Percentiles rank a stretch among this genome's conserved stretches.
These are phyloP conservation scores for Daldinia bambusicola DNA, from an alignment of 495 filamentous ascomycete species.

Conservation along the genomic window DNA sequence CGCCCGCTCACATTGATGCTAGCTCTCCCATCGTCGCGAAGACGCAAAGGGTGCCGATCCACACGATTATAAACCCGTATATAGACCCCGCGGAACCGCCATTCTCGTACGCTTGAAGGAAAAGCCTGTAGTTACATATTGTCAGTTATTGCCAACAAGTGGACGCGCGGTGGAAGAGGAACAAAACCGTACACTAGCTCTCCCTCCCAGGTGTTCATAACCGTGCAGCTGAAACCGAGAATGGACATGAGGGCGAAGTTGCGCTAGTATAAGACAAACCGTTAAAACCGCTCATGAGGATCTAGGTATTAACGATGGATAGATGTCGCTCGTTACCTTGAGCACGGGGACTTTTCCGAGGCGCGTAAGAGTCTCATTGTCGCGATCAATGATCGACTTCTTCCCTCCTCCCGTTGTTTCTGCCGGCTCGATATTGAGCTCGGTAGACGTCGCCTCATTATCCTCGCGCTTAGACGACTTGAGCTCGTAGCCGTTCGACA, in stretches of 20 bases:
- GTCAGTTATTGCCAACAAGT: neutral
- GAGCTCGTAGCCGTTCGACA: constrained; percentile 8
- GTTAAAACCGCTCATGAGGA: too few relatives aligned
- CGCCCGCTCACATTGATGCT: constrained; percentile 40
- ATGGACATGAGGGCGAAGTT: constrained; percentile 58
- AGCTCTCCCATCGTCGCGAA: constrained; percentile 46
- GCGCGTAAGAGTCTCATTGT: neutral
- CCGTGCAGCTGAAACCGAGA: constrained; percentile 58
- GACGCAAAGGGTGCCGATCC: constrained; percentile 39
- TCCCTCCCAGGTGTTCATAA: constrained; percentile 60
- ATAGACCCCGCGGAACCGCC: constrained; percentile 47
- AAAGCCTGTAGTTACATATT: neutral
- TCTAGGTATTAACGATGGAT: neutral
- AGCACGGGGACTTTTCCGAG: constrained; percentile 7
- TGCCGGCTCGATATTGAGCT: constrained; percentile 7
- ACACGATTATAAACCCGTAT: constrained; percentile 46
- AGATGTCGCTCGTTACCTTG: constrained; percentile 3
- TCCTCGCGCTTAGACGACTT: constrained; percentile 6
- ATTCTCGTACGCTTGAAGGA: constrained; percentile 31
- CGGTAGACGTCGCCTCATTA: constrained; percentile 9
- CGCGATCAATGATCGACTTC: constrained; percentile 14
- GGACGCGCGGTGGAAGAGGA: neutral
- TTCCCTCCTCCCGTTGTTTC: neutral
- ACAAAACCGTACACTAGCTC: constrained; percentile 41
- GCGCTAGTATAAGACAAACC: constrained; percentile 35